A percentile compares a stretch with the other conserved stretches of the same genome.
These are phyloP conservation scores for Xylaria castorea DNA, from an alignment of 495 filamentous ascomycete species.

Conservation along the genomic window DNA sequence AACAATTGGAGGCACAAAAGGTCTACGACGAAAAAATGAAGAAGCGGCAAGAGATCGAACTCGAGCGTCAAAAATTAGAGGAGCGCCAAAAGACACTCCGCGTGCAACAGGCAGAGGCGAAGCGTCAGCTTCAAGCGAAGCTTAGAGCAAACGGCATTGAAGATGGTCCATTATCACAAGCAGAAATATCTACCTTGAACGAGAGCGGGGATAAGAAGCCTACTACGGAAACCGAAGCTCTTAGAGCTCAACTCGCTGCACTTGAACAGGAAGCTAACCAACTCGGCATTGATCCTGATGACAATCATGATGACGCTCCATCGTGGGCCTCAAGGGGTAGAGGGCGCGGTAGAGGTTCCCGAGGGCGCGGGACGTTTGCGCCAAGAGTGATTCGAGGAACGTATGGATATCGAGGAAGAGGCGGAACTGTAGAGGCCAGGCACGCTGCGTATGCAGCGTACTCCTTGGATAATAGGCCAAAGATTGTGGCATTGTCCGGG, in stretches of 20 bases:
- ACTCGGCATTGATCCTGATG: slow-evolving; percentile 73
- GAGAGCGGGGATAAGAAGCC: slow-evolving; percentile 36
- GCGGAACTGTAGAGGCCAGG: slow-evolving; percentile 49
- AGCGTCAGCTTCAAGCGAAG: slow-evolving; percentile 65
- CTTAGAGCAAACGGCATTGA: slow-evolving; percentile 58
- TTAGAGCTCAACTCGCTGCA: slow-evolving; percentile 80
- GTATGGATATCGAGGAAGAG: slow-evolving; percentile 65
- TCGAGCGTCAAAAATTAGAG: slow-evolving; percentile 73
- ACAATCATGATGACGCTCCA: slow-evolving; percentile 50
- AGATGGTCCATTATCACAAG: slow-evolving; percentile 21
- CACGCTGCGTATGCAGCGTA: slow-evolving; percentile 67
- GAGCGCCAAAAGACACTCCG: slow-evolving; percentile 76
- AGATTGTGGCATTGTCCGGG: slow-evolving; percentile 74
- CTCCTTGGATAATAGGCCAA: slow-evolving; percentile 87
- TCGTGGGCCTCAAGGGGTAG: slow-evolving; percentile 42
- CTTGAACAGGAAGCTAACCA: slow-evolving; percentile 85
- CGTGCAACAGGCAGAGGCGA: slow-evolving; percentile 78
- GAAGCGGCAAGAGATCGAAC: slow-evolving; percentile 76
- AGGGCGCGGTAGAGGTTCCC: slow-evolving; percentile 43
- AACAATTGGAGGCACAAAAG: slow-evolving; percentile 82
- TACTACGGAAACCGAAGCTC: slow-evolving; percentile 54
- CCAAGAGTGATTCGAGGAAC: slow-evolving; percentile 56
- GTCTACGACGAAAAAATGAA: slow-evolving; percentile 76
- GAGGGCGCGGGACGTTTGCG: slow-evolving; percentile 54
- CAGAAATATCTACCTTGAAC: slow-evolving; percentile 16